Evolutionary conservation across 352 stramenopile genomes (phyloP).

Genomic region (Lagenidium giganteum): DNA sequence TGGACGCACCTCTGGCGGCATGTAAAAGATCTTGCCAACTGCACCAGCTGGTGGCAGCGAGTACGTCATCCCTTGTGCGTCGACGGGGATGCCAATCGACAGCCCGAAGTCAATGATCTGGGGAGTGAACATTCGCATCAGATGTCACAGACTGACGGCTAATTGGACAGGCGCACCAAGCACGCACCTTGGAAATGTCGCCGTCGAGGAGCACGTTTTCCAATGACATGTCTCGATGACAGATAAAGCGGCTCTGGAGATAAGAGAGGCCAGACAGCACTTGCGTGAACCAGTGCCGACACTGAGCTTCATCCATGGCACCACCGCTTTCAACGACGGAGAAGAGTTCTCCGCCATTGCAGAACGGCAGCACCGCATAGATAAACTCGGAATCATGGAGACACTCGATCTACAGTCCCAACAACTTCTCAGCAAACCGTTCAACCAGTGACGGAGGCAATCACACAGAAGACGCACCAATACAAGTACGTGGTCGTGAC

Average conservation of each 20-base stretch:
- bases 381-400: slow-evolving; percentile 82
- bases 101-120: slow-evolving; percentile 88
- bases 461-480: slow-evolving; percentile 50
- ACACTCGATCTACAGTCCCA: slow-evolving; percentile 56
- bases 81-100: slow-evolving; percentile 79
- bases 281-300: slow-evolving; percentile 82
- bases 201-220: slow-evolving; percentile 84
- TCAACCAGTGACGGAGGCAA: background rate
- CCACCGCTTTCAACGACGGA: slow-evolving; percentile 78
- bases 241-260: slow-evolving; percentile 81
- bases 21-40: slow-evolving; percentile 89
- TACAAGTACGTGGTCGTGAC: slow-evolving; percentile 80
- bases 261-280: slow-evolving; percentile 76
- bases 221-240: slow-evolving; percentile 85
- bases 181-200: slow-evolving; percentile 70
- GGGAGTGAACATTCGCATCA: too few relatives aligned
- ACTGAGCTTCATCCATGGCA: slow-evolving; percentile 71
- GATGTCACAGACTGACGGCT: background rate
- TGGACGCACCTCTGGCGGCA: slow-evolving; percentile 77
- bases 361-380: slow-evolving; percentile 82
- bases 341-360: slow-evolving; percentile 80
- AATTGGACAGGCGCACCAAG: background rate
- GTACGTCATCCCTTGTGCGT: slow-evolving; percentile 83
- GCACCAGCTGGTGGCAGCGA: slow-evolving; percentile 69
- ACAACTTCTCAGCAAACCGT: background rate